These are phyloP conservation scores for Candida adriatica DNA, from an alignment of 805 yeast species.

Conservation along the genomic window DNA sequence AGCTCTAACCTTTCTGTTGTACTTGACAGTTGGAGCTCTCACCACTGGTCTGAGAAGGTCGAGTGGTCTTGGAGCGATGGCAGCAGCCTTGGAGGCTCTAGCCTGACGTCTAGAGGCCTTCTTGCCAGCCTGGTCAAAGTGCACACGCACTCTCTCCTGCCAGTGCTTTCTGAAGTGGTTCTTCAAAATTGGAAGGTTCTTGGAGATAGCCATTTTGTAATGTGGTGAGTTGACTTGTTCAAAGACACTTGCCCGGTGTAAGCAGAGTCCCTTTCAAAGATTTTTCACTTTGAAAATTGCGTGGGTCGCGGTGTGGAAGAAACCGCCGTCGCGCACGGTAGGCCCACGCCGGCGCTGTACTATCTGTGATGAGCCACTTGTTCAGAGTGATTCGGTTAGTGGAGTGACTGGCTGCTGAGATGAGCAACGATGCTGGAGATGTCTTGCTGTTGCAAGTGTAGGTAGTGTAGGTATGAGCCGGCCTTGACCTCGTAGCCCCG, in stretches of 20 bases:
- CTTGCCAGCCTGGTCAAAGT: constrained; percentile 99
- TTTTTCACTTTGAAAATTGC: constrained; percentile 12
- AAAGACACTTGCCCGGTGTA: neutral
- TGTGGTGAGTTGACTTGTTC: neutral
- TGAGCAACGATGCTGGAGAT: no score
- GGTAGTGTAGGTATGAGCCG: no score
- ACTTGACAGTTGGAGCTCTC: constrained; percentile 97
- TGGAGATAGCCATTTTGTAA: constrained; percentile 66
- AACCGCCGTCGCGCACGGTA: no score
- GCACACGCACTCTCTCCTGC: constrained; percentile 99
- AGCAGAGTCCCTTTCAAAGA: constrained; percentile 5
- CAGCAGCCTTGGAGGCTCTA: constrained; percentile 90
- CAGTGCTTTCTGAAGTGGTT: constrained; percentile 99
- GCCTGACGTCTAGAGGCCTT: constrained; percentile 95
- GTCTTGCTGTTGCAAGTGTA: no score
- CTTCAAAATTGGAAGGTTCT: constrained; percentile 98
- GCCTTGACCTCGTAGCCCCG: no score
- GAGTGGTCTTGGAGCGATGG: constrained; percentile 95
- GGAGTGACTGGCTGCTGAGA: no score
- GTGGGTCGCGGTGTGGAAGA: no score
- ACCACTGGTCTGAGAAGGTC: constrained; percentile 96
- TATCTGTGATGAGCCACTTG: no score
- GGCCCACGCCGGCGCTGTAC: no score
- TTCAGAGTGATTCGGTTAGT: no score
- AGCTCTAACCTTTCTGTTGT: constrained; percentile 99